phyloP scores from a whole-genome alignment of 495 filamentous ascomycete species.

The Friedmanniomyces simplex region DNA sequence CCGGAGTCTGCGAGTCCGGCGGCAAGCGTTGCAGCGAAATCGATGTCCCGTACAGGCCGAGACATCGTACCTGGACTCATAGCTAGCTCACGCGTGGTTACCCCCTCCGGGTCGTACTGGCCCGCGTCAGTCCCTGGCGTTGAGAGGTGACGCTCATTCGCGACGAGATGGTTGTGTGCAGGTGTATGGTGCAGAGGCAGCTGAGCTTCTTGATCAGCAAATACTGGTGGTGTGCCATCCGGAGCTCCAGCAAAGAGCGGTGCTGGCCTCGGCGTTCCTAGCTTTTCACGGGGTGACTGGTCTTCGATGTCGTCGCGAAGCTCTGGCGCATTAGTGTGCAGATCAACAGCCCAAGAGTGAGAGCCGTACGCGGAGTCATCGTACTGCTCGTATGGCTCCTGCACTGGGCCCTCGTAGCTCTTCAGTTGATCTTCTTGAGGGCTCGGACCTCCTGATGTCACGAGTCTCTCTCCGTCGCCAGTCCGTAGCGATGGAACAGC shows the following conservation, averaged over 20 bases:
- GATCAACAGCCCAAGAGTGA: too few relatives aligned
- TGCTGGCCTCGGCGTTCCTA: too few relatives aligned
- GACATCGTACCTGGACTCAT: background rate
- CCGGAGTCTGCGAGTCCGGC: constrained; percentile 21
- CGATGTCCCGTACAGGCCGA: constrained; percentile 10
- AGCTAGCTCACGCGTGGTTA: background rate
- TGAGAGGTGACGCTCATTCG: background rate
- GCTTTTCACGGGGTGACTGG: too few relatives aligned
- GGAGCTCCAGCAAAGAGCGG: background rate
- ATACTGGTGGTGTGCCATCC: background rate
- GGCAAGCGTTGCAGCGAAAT: constrained; percentile 24
- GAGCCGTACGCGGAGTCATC: too few relatives aligned
- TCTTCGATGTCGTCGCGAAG: too few relatives aligned
- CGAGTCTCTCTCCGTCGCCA: background rate
- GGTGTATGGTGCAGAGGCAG: background rate
- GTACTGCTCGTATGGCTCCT: too few relatives aligned
- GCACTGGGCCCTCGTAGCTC: too few relatives aligned
- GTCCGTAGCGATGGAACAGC: background rate
- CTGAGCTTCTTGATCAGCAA: background rate
- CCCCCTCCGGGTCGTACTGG: too few relatives aligned
- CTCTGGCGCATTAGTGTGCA: too few relatives aligned
- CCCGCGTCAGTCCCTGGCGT: too few relatives aligned
- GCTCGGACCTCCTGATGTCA: background rate
- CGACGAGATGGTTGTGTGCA: background rate
- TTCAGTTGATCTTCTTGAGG: too few relatives aligned